These are phyloP conservation scores for Verticillium alfalfae DNA, from an alignment of 2,329 filamentous ascomycete genomes.

Conservation along the genomic window DNA sequence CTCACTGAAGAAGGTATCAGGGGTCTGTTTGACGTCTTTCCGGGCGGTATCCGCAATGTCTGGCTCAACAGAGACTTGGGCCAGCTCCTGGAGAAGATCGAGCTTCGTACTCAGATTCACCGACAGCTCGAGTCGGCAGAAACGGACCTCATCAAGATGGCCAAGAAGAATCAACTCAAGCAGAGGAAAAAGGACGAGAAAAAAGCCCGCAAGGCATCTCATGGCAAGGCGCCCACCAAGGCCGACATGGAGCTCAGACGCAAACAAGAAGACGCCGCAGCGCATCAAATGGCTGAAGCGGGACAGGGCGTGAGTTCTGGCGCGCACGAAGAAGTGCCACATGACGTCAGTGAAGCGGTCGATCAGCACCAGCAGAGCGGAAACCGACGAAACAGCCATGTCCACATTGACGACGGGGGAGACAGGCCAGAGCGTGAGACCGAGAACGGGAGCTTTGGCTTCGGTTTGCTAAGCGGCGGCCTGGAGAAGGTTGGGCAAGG, in stretches of 20 bases:
- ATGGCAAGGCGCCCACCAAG: constrained; percentile 44
- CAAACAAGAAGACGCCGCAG: constrained; percentile 43
- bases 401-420: not conserved
- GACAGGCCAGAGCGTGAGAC: not conserved
- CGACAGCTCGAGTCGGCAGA: constrained; percentile 71
- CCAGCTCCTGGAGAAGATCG: constrained; percentile 76
- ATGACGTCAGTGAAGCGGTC: constrained; percentile 41
- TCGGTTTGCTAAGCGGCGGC: constrained; percentile 37
- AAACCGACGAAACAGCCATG: constrained; percentile 5
- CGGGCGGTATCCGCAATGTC: constrained; percentile 88
- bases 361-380: constrained; percentile 22
- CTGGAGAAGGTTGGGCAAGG: constrained; percentile 34
- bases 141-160: constrained; percentile 74
- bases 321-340: constrained; percentile 47
- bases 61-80: constrained; percentile 94
- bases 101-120: constrained; percentile 67
- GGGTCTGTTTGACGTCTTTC: constrained; percentile 90
- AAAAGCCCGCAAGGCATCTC: constrained; percentile 48
- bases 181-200: constrained; percentile 60
- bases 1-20: constrained; percentile 74
- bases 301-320: constrained; percentile 45
- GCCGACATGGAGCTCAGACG: constrained; percentile 40
- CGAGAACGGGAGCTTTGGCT: constrained; percentile 9
- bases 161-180: constrained; percentile 75
- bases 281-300: constrained; percentile 43